Evolutionary conservation across 2,329 filamentous ascomycete species (phyloP).

Genomic region (Shiraia bambusicola): DNA sequence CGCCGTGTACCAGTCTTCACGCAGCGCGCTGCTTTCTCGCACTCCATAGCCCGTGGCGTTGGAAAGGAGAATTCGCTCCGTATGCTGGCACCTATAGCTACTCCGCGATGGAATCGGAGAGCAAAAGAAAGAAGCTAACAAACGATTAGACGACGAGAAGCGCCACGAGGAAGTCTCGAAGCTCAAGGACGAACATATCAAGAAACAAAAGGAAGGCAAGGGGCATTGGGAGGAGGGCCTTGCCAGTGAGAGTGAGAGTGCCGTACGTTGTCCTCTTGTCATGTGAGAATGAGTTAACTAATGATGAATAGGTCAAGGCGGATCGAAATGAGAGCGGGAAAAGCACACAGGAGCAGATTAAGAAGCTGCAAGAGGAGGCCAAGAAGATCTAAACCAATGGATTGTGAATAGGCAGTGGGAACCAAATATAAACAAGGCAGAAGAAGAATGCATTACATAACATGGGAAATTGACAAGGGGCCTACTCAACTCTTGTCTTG

Average conservation of each 20-base stretch:
- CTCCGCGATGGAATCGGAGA: no score
- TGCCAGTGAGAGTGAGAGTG: constrained; percentile 47
- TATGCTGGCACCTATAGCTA: constrained; percentile 29
- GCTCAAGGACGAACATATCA: constrained; percentile 47
- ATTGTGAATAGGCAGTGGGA: constrained; percentile 3
- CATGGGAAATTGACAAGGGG: no score
- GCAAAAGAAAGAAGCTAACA: constrained; percentile 7
- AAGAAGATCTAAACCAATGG: constrained; percentile 31
- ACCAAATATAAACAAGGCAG: constrained; percentile 6
- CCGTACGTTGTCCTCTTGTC: constrained; percentile 25
- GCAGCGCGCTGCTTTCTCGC: constrained; percentile 43
- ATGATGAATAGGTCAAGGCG: constrained; percentile 41
- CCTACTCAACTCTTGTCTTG: no score
- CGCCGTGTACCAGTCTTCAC: constrained; percentile 31
- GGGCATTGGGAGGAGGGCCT: constrained; percentile 49
- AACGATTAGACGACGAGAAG: constrained; percentile 27
- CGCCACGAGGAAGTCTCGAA: constrained; percentile 45
- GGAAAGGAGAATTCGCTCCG: constrained; percentile 50
- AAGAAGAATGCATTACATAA: no score
- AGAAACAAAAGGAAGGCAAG: constrained; percentile 49
- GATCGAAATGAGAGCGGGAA: constrained; percentile 47
- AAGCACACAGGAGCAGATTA: constrained; percentile 44
- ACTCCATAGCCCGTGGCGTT: constrained; percentile 40
- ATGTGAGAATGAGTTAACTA: background rate
- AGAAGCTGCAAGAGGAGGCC: constrained; percentile 51